Conservation (phyloP, 1,284 basidiomycete species). For the Pseudomicrostroma phylloplanum region DNA sequence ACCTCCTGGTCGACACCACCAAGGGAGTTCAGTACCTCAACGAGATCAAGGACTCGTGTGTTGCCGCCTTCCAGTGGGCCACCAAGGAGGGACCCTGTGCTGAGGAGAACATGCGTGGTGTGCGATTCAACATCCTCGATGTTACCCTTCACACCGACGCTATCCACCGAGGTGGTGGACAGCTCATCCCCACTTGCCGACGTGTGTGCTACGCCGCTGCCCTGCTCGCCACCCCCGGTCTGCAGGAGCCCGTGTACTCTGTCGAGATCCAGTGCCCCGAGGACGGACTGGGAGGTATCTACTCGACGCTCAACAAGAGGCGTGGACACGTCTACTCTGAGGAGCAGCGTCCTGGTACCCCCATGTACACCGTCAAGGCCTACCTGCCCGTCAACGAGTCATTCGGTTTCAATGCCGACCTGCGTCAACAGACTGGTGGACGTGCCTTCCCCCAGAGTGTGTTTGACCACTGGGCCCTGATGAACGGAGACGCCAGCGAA, state of each 20-base stretch:
- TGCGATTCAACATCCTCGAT: constrained; percentile 92
- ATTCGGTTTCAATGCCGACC: constrained; percentile 97
- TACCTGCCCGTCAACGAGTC: constrained; percentile 95
- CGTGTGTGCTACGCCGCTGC: constrained; percentile 95
- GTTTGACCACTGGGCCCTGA: constrained; percentile 64
- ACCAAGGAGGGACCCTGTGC: constrained; percentile 76
- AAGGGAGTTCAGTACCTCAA: constrained; percentile 74
- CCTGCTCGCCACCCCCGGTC: constrained; percentile 78
- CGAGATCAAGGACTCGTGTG: constrained; percentile 99
- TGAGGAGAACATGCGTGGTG: constrained; percentile 98
- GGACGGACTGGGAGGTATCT: constrained; percentile 96
- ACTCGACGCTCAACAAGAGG: constrained; percentile 85
- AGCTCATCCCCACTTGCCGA: constrained; percentile 91
- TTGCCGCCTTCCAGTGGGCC: constrained; percentile 99
- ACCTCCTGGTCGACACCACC: constrained; percentile 93
- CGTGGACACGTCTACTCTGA: constrained; percentile 98
- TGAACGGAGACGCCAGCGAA: constrained; percentile 66
- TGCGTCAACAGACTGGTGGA: constrained; percentile 84
- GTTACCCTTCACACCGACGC: constrained; percentile 97
- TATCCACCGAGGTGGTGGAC: constrained; percentile 99
- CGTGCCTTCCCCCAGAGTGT: constrained; percentile 98
- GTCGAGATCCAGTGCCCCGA: constrained; percentile 99
- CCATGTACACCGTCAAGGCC: constrained; percentile 99
- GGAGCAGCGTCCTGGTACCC: constrained; percentile 93
- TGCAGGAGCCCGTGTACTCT: constrained; percentile 96